Percentiles rank a stretch among this genome's conserved stretches.
phyloP scores from a whole-genome alignment of 2,329 filamentous ascomycete species.

The Septoria linicola region DNA sequence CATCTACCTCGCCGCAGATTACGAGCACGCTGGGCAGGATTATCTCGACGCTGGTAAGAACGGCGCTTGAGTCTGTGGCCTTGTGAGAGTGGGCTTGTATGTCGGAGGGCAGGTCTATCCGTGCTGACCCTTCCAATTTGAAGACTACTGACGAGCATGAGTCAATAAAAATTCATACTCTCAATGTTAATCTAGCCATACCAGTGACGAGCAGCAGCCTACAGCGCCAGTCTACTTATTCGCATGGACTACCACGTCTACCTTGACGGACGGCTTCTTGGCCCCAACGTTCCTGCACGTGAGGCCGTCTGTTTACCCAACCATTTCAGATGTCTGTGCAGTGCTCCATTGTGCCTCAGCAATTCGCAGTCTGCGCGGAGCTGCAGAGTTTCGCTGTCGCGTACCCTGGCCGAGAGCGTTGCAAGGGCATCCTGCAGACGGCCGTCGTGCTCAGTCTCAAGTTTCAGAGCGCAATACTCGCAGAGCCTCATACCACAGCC shows the following conservation, averaged over 20 bases:
- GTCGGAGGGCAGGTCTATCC: too few species aligned
- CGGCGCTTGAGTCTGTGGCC: conserved; percentile 4
- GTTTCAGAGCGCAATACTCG: conserved; percentile 28
- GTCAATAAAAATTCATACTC: too few species aligned
- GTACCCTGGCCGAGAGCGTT: conserved; percentile 16
- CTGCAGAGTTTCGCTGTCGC: conserved; percentile 24
- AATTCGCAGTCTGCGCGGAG: conserved; percentile 40
- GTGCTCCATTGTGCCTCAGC: conserved; percentile 34
- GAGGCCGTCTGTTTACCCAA: background rate
- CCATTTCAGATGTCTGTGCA: conserved; percentile 29
- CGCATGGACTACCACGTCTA: too few species aligned
- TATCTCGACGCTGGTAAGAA: conserved; percentile 58
- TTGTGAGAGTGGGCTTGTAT: too few species aligned
- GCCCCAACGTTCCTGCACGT: background rate
- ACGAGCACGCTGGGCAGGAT: conserved; percentile 69
- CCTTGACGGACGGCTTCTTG: background rate
- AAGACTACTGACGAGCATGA: background rate
- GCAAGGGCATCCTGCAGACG: conserved; percentile 30
- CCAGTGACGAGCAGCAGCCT: too few species aligned
- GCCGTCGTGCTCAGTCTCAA: conserved; percentile 27
- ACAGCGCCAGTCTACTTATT: too few species aligned
- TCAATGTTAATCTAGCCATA: too few species aligned
- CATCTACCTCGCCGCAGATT: conserved; percentile 74
- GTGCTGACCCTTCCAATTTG: background rate
- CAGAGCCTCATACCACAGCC: conserved; percentile 40